These are phyloP conservation scores for Cyberlindnera amylophila DNA, from an alignment of 805 yeast species.

Conservation along the genomic window DNA sequence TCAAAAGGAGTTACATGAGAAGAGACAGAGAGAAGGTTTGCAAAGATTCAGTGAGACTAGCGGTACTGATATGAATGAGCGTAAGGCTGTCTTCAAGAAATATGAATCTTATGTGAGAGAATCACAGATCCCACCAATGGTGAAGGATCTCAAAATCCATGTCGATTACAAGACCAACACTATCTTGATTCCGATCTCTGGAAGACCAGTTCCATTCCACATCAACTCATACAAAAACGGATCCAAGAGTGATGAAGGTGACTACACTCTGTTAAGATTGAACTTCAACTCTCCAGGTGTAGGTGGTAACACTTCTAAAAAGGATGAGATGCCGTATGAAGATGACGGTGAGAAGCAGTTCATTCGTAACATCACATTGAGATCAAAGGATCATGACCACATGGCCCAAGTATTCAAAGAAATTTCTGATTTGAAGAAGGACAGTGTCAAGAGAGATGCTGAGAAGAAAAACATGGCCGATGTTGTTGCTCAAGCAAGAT, in stretches of 20 bases:
- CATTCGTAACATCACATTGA: constrained; percentile 77
- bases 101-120: constrained; percentile 94
- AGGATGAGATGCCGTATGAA: constrained; percentile 86
- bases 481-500: constrained; percentile 86
- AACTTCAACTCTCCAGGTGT: constrained; percentile 93
- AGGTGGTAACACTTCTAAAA: constrained; percentile 63
- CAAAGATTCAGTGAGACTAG: constrained; percentile 78
- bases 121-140: constrained; percentile 81
- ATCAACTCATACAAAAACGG: constrained; percentile 92
- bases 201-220: constrained; percentile 97
- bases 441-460: constrained; percentile 82
- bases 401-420: constrained; percentile 86
- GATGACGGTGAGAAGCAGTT: constrained; percentile 83
- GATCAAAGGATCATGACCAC: constrained; percentile 88
- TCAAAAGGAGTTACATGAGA: constrained; percentile 79
- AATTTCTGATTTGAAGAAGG: constrained; percentile 89
- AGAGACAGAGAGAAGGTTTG: constrained; percentile 82
- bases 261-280: constrained; percentile 82
- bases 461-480: constrained; percentile 92
- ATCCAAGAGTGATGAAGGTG: constrained; percentile 94
- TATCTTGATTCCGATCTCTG: constrained; percentile 84
- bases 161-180: constrained; percentile 88
- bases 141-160: constrained; percentile 78
- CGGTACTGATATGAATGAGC: constrained; percentile 56
- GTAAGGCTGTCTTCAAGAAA: constrained; percentile 75